Conservation (phyloP, 805 yeast genomes). For the Yamadazyma insecticola region DNA sequence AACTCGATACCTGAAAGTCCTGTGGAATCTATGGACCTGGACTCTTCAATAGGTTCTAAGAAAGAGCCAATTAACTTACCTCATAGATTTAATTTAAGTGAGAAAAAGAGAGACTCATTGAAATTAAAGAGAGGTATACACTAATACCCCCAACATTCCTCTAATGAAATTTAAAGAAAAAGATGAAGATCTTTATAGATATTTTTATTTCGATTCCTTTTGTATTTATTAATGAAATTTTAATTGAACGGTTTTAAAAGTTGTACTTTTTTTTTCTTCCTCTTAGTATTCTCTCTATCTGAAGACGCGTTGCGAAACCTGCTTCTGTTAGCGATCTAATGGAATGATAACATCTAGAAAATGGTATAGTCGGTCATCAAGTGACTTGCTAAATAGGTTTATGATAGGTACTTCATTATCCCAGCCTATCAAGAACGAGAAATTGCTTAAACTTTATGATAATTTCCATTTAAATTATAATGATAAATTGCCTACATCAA, state of each 20-base stretch:
- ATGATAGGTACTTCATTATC: no score
- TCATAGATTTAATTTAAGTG: slow-evolving; percentile 32
- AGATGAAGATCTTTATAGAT: slow-evolving; percentile 2
- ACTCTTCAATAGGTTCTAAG: no score
- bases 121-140: slow-evolving; percentile 43
- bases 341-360: no score
- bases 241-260: no score
- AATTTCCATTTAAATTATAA: slow-evolving; percentile 6
- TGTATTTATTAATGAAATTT: no score
- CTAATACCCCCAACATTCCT: slow-evolving; percentile 10
- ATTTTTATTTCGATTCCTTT: background rate
- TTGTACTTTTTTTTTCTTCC: no score
- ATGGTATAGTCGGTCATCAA: no score
- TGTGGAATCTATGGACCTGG: slow-evolving; percentile 13
- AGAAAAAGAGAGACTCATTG: slow-evolving; percentile 42
- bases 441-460: slow-evolving; percentile 7
- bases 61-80: slow-evolving; percentile 24
- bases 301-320: no score
- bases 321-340: no score
- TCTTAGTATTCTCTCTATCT: no score
- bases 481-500: slow-evolving; percentile 11
- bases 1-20: slow-evolving; percentile 8
- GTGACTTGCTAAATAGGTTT: no score
- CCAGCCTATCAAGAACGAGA: slow-evolving; percentile 7
- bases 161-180: no score